A percentile compares a stretch with the other conserved stretches of the same genome.
phyloP scores from a whole-genome alignment of 768 basidiomycete species.

The Vishniacozyma victoriae region DNA sequence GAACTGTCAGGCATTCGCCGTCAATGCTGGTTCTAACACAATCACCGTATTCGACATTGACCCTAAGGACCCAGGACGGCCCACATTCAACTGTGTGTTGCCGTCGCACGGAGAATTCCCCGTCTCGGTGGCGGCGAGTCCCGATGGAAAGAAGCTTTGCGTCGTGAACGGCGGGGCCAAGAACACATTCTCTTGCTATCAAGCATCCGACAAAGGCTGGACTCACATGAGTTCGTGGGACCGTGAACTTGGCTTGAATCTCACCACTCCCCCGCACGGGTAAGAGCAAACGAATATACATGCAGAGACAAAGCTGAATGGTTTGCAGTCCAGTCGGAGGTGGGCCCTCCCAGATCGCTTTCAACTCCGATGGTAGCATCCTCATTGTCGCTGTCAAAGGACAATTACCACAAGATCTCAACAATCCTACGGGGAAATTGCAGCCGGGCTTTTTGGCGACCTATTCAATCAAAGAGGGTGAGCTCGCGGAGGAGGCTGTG shows the following conservation, averaged over 20 bases:
- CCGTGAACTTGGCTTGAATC: conserved; percentile 3
- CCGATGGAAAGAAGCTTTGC: conserved; percentile 8
- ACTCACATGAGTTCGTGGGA: conserved; percentile 3
- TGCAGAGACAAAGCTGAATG: too few species aligned
- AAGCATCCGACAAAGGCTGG: too few species aligned
- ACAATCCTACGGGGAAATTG: conserved; percentile 3
- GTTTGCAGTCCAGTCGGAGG: neutral
- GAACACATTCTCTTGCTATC: too few species aligned
- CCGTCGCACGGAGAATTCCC: conserved; percentile 6
- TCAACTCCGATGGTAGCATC: neutral
- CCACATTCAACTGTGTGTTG: neutral
- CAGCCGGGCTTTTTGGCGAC: neutral
- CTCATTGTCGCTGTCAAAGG: conserved; percentile 7
- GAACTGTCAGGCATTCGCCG: conserved; percentile 1
- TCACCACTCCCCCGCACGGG: conserved; percentile 11
- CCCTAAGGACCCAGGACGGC: neutral
- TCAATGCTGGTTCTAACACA: conserved; percentile 10
- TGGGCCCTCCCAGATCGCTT: conserved; percentile 5
- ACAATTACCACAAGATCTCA: conserved; percentile 1
- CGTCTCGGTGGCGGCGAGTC: neutral
- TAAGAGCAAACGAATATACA: too few species aligned
- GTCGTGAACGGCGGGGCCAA: too few species aligned
- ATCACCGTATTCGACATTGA: conserved; percentile 12
- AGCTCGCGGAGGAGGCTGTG: neutral
- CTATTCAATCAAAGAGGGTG: neutral